Conservation (phyloP, 345 rosid species). For the Lepidium didymum region DNA sequence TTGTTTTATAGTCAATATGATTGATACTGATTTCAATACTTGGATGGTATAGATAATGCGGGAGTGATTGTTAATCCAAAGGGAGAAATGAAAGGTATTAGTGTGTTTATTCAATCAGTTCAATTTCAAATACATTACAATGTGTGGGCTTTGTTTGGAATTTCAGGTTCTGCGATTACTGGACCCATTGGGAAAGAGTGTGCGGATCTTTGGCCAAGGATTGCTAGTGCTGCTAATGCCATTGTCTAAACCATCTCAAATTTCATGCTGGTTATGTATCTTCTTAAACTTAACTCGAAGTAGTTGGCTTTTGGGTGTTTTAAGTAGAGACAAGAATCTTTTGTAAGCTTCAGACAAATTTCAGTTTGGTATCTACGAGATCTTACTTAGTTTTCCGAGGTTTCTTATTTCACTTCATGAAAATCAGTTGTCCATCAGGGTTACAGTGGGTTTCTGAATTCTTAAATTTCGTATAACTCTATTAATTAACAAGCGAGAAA, state of each 20-base stretch:
- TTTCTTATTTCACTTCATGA: neutral
- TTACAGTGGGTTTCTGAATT: neutral
- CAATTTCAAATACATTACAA: neutral
- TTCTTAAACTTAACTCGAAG: neutral
- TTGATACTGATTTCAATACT: neutral
- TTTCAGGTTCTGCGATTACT: constrained; percentile 76
- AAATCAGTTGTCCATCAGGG: neutral
- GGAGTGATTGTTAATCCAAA: constrained; percentile 92
- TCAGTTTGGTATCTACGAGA: neutral
- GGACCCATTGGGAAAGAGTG: constrained; percentile 96
- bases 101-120: neutral
- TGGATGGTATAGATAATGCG: constrained; percentile 66
- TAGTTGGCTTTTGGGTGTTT: constrained; percentile 3
- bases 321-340: constrained; percentile 3
- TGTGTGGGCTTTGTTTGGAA: neutral
- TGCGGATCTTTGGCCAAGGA: constrained; percentile 94
- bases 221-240: constrained; percentile 87
- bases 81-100: constrained; percentile 92
- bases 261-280: neutral
- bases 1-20: neutral
- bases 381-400: neutral
- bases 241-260: constrained; percentile 34
- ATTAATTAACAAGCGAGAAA: neutral
- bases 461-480: neutral
- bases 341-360: neutral